Evolutionary conservation across 768 basidiomycete species (phyloP).

Genomic region (Obba rivulosa): DNA sequence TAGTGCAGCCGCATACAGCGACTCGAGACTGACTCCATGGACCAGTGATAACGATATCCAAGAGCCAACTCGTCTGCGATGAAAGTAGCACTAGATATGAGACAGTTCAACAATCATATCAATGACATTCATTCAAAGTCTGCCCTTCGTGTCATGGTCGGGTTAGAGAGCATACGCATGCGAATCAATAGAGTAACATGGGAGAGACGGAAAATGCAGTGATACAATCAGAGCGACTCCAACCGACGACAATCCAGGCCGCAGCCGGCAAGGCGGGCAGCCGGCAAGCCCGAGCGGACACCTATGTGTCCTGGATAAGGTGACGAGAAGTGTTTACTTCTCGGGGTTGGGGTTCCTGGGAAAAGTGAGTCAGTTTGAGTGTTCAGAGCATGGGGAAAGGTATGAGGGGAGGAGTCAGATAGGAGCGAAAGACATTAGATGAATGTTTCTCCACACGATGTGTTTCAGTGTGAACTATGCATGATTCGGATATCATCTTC

Average conservation of each 20-base stretch:
- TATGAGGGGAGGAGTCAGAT: constrained; percentile 58
- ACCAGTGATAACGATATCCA: no score
- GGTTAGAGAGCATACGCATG: constrained; percentile 13
- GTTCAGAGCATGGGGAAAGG: background rate
- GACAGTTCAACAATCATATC: background rate
- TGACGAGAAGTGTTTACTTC: constrained; percentile 23
- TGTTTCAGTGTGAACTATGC: constrained; percentile 98
- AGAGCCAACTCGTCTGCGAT: no score
- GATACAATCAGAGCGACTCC: constrained; percentile 16
- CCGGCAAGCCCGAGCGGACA: constrained; percentile 7
- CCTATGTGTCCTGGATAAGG: constrained; percentile 15
- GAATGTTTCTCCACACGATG: constrained; percentile 74
- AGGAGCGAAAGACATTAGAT: constrained; percentile 99
- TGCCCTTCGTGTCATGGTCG: constrained; percentile 13
- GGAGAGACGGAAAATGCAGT: constrained; percentile 13
- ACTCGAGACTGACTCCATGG: no score
- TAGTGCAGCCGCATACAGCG: no score
- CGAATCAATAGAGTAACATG: constrained; percentile 13
- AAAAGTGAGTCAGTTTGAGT: constrained; percentile 10
- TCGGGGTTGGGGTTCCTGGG: constrained; percentile 34
- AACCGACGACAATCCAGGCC: constrained; percentile 10
- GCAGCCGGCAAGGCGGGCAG: constrained; percentile 7
- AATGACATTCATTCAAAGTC: background rate
- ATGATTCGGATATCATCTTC: constrained; percentile 53
- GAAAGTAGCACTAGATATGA: no score